These are phyloP conservation scores for Pterocarpus santalinus DNA, from an alignment of 306 rosid genomes.

Conservation along the genomic window DNA sequence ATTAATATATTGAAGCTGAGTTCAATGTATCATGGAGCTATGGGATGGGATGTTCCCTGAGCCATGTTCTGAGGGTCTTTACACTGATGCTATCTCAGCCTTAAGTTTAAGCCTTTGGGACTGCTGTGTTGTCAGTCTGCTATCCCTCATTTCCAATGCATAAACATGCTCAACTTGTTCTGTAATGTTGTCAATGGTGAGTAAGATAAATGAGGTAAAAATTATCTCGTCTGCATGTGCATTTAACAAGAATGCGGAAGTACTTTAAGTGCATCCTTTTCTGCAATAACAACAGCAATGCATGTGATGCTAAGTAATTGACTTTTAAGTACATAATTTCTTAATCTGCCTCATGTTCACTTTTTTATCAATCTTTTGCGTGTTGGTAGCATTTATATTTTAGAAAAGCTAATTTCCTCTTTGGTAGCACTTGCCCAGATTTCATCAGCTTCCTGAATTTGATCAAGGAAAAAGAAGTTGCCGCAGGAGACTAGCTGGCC, in stretches of 20 bases:
- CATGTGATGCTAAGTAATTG: not conserved
- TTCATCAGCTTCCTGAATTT: constrained; percentile 92
- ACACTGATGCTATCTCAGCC: not conserved
- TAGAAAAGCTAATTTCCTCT: constrained; percentile 43
- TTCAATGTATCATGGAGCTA: not conserved
- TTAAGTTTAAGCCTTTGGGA: not conserved
- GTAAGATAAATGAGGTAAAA: constrained; percentile 2
- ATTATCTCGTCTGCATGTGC: not conserved
- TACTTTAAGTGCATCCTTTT: constrained; percentile 14
- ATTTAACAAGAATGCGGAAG: constrained; percentile 4
- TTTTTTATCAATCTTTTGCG: not conserved
- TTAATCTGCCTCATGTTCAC: not conserved
- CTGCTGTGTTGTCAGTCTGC: not conserved
- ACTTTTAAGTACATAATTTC: not conserved
- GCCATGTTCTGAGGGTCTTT: not conserved
- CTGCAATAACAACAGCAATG: not conserved
- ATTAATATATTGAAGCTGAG: not conserved
- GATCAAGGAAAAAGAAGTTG: constrained; percentile 97
- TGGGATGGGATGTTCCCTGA: not conserved
- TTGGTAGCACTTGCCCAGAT: constrained; percentile 63
- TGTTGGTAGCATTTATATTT: not conserved
- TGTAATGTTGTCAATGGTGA: constrained; percentile 4
- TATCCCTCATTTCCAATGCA: not conserved
- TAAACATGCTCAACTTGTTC: not conserved
- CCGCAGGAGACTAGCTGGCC: constrained; percentile 94